Evolutionary conservation across 1,139 yeast genomes (phyloP).

Genomic region (Geotrichum armillariae): DNA sequence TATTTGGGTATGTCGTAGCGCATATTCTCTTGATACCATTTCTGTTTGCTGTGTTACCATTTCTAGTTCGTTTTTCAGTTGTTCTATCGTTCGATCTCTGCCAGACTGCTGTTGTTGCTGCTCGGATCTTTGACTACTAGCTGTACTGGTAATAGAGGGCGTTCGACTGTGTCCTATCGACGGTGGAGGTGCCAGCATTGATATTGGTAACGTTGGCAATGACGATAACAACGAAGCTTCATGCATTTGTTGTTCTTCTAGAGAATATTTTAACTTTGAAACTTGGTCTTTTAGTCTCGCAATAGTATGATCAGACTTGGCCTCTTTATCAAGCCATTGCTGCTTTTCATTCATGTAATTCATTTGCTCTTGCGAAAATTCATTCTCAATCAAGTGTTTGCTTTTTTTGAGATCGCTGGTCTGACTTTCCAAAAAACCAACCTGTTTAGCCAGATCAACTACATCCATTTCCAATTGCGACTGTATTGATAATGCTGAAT

Average conservation of each 20-base stretch:
- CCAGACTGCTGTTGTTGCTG: neutral
- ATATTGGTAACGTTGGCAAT: too few relatives aligned
- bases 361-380: constrained; percentile 32
- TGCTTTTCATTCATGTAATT: constrained; percentile 38
- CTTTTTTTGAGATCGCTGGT: constrained; percentile 28
- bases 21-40: constrained; percentile 35
- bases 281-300: constrained; percentile 22
- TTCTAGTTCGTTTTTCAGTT: constrained; percentile 29
- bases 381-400: constrained; percentile 31
- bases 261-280: constrained; percentile 4
- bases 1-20: constrained; percentile 32
- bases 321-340: constrained; percentile 37
- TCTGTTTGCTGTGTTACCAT: constrained; percentile 35
- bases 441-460: constrained; percentile 30
- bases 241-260: constrained; percentile 2
- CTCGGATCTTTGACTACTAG: too few relatives aligned
- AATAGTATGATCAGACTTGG: constrained; percentile 30
- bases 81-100: constrained; percentile 23
- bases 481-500: constrained; percentile 27
- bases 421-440: constrained; percentile 28
- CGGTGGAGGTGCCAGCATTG: too few relatives aligned
- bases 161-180: too few relatives aligned
- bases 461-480: constrained; percentile 36
- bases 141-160: too few relatives aligned
- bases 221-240: neutral